Evolutionary conservation across 2,329 filamentous ascomycete species (phyloP).

Genomic region (Dactylellina parvicollis): DNA sequence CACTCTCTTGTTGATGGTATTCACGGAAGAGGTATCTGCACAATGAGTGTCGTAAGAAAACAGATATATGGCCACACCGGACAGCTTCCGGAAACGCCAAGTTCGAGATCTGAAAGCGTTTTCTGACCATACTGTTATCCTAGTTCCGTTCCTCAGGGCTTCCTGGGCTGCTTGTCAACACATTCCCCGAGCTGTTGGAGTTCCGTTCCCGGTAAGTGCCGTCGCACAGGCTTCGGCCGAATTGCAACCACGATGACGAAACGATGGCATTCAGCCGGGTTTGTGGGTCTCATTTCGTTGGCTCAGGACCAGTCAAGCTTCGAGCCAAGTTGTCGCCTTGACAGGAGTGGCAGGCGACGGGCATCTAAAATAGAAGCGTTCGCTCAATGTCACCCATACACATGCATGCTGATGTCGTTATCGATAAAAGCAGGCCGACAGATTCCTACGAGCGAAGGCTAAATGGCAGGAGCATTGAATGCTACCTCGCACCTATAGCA

Average conservation of each 20-base stretch:
- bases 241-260: conserved; percentile 1
- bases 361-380: conserved; percentile 21
- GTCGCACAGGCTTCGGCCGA: conserved; percentile 7
- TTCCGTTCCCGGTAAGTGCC: conserved; percentile 36
- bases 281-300: not conserved
- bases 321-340: conserved; percentile 18
- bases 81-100: not conserved
- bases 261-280: not conserved
- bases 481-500: not conserved
- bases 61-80: not conserved
- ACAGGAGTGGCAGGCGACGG: conserved; percentile 1
- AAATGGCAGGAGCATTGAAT: not conserved
- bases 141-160: too few species aligned
- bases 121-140: too few species aligned
- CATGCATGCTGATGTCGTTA: not conserved
- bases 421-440: not conserved
- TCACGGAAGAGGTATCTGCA: too few species aligned
- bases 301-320: conserved; percentile 22
- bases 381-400: conserved; percentile 27
- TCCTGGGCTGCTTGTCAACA: conserved; percentile 20
- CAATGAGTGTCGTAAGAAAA: not conserved
- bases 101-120: not conserved
- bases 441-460: not conserved
- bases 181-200: conserved; percentile 24
- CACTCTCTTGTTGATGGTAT: not conserved